phyloP scores from a whole-genome alignment of 129 eudicot species.

The Artemisia annua region DNA sequence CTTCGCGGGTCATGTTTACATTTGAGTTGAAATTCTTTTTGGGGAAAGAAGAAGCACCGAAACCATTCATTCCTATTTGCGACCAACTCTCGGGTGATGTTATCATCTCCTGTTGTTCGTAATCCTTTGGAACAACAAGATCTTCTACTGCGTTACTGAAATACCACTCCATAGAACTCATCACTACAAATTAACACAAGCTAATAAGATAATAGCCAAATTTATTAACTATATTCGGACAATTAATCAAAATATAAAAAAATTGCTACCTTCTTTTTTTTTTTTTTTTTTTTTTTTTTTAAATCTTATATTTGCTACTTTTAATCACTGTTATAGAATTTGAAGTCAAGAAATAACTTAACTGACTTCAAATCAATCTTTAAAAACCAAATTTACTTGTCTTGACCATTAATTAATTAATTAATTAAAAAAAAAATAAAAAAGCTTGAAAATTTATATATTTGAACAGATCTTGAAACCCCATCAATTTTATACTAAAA shows the following conservation, averaged over 20 bases:
- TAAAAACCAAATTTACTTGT: not conserved
- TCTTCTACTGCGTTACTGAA: conserved; percentile 44
- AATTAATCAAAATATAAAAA: not conserved
- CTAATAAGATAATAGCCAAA: conserved; percentile 5
- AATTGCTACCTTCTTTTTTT: no score
- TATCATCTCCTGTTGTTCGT: conserved; percentile 45
- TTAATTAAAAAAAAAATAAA: not conserved
- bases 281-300: no score
- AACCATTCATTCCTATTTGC: conserved; percentile 43
- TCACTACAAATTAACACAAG: not conserved
- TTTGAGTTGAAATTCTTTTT: conserved; percentile 26
- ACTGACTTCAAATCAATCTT: not conserved
- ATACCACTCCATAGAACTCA: conserved; percentile 66
- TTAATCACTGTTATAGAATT: no score
- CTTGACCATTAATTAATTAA: no score
- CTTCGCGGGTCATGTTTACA: conserved; percentile 32
- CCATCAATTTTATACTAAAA: not conserved
- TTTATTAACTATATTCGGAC: not conserved
- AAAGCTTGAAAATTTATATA: not conserved
- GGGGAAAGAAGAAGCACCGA: conserved; percentile 34
- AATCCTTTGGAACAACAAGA: conserved; percentile 59
- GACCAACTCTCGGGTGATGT: conserved; percentile 57
- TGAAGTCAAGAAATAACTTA: no score
- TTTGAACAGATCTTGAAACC: conserved; percentile 20
- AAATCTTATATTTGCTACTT: no score